Conservation (phyloP, 345 rosid genomes). For the Cardamine resedifolia region DNA sequence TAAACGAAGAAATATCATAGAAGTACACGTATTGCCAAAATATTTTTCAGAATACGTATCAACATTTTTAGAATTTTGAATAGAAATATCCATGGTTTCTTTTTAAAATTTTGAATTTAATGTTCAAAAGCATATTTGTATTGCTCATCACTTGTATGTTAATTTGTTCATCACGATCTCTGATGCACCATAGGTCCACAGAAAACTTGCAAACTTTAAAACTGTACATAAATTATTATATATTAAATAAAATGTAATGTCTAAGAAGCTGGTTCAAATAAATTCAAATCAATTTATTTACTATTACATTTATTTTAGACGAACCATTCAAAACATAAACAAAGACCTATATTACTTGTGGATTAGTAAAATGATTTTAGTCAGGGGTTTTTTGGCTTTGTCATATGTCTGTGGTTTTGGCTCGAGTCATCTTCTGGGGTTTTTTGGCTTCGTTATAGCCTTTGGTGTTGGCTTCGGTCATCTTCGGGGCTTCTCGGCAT, state of each 20-base stretch:
- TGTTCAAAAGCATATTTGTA: background rate
- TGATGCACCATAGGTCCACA: background rate
- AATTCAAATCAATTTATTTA: too few species aligned
- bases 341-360: too few species aligned
- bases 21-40: background rate
- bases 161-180: background rate
- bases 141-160: background rate
- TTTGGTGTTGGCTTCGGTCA: too few species aligned
- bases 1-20: background rate
- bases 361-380: too few species aligned
- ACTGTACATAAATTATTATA: too few species aligned
- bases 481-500: too few species aligned
- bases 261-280: background rate
- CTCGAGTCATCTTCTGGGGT: too few species aligned
- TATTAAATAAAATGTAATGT: too few species aligned
- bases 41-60: background rate
- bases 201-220: background rate
- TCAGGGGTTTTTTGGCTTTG: too few species aligned
- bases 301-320: background rate
- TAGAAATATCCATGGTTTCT: background rate
- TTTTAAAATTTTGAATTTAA: background rate
- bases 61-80: background rate
- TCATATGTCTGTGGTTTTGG: too few species aligned
- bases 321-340: too few species aligned
- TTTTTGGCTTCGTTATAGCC: too few species aligned